These are phyloP conservation scores for Centrapalus pauciflorus DNA, from an alignment of 129 eudicot species.

Conservation along the genomic window DNA sequence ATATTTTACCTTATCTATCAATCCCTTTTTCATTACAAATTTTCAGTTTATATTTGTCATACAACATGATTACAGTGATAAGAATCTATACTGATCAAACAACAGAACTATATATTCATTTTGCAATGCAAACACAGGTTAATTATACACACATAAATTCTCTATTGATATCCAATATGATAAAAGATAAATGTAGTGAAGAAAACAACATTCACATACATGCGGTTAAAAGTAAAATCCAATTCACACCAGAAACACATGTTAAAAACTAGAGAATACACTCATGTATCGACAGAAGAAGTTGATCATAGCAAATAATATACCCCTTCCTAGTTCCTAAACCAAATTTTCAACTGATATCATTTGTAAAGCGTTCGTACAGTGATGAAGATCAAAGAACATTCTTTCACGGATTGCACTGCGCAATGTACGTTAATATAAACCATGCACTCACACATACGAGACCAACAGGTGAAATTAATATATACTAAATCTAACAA, in stretches of 20 bases:
- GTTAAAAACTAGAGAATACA: neutral
- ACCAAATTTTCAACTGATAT: neutral
- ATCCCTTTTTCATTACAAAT: neutral
- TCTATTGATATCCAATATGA: neutral
- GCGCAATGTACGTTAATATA: neutral
- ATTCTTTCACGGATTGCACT: neutral
- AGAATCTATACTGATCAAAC: neutral
- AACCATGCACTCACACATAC: neutral
- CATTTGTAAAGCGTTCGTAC: neutral
- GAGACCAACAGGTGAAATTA: neutral
- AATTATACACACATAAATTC: neutral
- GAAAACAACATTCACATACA: neutral
- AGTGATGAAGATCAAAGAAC: neutral
- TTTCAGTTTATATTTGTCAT: neutral
- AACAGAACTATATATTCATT: neutral
- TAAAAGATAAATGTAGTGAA: constrained; percentile 2
- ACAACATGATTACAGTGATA: neutral
- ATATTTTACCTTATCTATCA: neutral
- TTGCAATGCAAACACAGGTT: neutral
- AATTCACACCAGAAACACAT: neutral
- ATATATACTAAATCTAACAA: neutral
- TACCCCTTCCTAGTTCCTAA: neutral
- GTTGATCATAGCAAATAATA: neutral
- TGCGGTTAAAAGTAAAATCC: no score
- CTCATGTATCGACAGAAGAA: neutral